A percentile compares a stretch with the other conserved stretches of the same genome.
Conservation (phyloP, 208 protist species). For the Crithidia fasciculata region DNA sequence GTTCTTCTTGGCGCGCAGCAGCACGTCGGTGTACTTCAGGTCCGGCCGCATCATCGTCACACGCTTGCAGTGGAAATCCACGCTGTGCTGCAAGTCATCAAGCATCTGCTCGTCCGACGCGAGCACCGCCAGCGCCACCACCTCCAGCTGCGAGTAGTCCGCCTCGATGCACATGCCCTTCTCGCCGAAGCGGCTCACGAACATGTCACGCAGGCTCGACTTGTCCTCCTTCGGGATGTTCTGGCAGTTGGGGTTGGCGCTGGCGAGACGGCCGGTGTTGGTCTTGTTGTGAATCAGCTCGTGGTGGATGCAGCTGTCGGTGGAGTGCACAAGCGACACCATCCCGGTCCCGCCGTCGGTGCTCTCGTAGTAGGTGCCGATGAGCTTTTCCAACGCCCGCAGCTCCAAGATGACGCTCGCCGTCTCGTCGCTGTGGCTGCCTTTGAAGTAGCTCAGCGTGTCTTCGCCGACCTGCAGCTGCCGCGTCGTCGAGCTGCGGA, state of each 20-base stretch:
- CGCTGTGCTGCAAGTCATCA: constrained; percentile 87
- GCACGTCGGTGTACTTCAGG: constrained; percentile 90
- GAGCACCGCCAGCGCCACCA: constrained; percentile 91
- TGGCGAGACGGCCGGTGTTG: constrained; percentile 85
- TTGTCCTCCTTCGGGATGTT: constrained; percentile 95
- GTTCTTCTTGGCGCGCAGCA: constrained; percentile 90
- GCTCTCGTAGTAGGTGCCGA: constrained; percentile 93
- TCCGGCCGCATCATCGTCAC: constrained; percentile 93
- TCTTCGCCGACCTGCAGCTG: constrained; percentile 91
- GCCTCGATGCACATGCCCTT: constrained; percentile 92
- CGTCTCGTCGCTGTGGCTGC: constrained; percentile 73
- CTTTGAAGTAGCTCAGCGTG: constrained; percentile 89
- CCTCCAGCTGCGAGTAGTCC: constrained; percentile 94
- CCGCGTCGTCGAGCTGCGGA: constrained; percentile 75
- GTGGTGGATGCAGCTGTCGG: constrained; percentile 93
- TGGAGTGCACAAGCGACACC: constrained; percentile 89
- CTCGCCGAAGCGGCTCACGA: constrained; percentile 88
- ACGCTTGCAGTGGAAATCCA: constrained; percentile 95
- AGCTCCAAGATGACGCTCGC: constrained; percentile 86
- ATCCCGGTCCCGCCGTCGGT: constrained; percentile 90
- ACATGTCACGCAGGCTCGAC: constrained; percentile 88
- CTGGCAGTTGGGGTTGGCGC: constrained; percentile 93
- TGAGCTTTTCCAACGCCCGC: constrained; percentile 89
- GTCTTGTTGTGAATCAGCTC: constrained; percentile 95
- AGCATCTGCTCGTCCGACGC: constrained; percentile 91